Evolutionary conservation across 441 rosid species (phyloP).

Genomic region (Dalechampia spathulata): DNA sequence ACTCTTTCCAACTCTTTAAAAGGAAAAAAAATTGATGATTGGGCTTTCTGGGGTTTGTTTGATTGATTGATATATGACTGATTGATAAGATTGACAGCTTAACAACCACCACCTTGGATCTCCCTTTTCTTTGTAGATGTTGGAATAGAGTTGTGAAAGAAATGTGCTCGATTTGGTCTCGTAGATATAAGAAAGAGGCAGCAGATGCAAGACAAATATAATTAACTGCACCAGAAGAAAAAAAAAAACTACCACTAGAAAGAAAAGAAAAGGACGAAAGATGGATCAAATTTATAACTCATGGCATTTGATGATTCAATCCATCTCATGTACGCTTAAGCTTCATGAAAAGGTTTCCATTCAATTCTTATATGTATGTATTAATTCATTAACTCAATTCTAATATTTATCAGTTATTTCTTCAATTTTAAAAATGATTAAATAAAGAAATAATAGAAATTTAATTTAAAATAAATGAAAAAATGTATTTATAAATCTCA

Average conservation of each 20-base stretch:
- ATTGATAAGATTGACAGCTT: slow-evolving; percentile 49
- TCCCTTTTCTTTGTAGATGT: slow-evolving; percentile 21
- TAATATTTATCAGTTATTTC: too few species aligned
- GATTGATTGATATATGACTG: slow-evolving; percentile 28
- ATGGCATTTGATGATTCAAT: too few species aligned
- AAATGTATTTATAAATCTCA: too few species aligned
- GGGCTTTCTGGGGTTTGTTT: slow-evolving; percentile 17
- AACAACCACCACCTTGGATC: slow-evolving; percentile 39
- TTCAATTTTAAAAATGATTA: too few species aligned
- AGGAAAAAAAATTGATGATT: slow-evolving; percentile 23
- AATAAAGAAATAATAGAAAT: too few species aligned
- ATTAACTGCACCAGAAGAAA: neutral
- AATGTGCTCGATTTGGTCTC: slow-evolving; percentile 16
- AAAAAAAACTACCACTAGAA: neutral
- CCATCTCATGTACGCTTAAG: too few species aligned
- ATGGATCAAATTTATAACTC: too few species aligned
- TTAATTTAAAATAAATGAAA: too few species aligned
- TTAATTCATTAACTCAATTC: too few species aligned
- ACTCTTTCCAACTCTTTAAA: slow-evolving; percentile 17
- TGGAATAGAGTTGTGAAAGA: slow-evolving; percentile 23
- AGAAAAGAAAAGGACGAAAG: too few species aligned
- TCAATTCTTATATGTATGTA: too few species aligned
- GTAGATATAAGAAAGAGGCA: slow-evolving; percentile 11
- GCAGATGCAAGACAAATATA: neutral
- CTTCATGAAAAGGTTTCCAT: too few species aligned